Evolutionary conservation across 1,284 basidiomycete species (phyloP).

Genomic region (Lentinus polychrous): DNA sequence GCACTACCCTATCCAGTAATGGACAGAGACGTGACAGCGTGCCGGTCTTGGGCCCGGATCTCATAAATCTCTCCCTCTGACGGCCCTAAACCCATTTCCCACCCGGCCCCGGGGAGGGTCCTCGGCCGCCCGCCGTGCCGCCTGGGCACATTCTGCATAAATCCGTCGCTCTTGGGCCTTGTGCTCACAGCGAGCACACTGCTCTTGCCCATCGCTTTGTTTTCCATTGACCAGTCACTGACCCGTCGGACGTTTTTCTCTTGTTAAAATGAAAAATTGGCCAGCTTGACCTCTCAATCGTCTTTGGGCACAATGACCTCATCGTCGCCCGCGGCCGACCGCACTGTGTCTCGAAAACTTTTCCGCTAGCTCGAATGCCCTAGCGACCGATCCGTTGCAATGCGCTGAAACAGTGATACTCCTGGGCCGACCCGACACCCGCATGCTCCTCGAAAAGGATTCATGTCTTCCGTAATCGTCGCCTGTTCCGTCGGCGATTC

Average conservation of each 20-base stretch:
- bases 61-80: neutral
- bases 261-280: too few relatives aligned
- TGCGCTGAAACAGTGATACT: neutral
- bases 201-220: too few relatives aligned
- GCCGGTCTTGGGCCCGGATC: too few relatives aligned
- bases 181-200: too few relatives aligned
- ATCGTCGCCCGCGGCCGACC: neutral
- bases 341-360: neutral
- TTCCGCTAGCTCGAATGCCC: neutral
- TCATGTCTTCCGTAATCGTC: neutral
- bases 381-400: constrained; percentile 1
- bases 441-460: neutral
- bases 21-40: neutral
- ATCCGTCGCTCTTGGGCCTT: too few relatives aligned
- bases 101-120: too few relatives aligned
- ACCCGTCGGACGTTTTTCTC: too few relatives aligned
- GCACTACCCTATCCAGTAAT: constrained; percentile 1
- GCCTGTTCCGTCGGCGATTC: too few relatives aligned
- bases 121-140: too few relatives aligned
- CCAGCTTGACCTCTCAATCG: too few relatives aligned
- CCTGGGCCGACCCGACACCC: neutral
- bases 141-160: too few relatives aligned
- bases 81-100: neutral
- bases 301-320: neutral
- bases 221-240: too few relatives aligned